A percentile compares a stretch with the other conserved stretches of the same genome.
phyloP scores from a whole-genome alignment of 2,329 filamentous ascomycete genomes.

The Phialophora expanda region DNA sequence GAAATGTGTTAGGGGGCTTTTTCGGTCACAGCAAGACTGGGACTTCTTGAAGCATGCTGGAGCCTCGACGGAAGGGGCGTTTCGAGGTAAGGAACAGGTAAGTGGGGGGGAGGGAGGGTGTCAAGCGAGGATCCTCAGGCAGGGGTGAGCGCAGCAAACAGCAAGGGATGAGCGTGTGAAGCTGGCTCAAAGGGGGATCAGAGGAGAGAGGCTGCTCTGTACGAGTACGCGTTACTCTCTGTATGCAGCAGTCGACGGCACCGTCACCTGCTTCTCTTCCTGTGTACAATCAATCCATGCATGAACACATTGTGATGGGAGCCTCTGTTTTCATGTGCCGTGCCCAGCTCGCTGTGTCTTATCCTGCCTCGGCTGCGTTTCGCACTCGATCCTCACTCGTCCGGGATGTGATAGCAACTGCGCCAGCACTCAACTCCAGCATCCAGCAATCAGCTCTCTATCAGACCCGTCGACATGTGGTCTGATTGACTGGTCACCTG shows the following conservation, averaged over 20 bases:
- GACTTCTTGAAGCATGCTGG: constrained; percentile 20
- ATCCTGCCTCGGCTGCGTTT: constrained; percentile 1
- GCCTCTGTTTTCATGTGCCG: background rate
- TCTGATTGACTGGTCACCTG: constrained; percentile 33
- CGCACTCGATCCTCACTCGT: constrained; percentile 24
- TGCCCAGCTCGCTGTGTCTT: background rate
- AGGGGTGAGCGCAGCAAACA: constrained; percentile 1
- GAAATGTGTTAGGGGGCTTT: background rate
- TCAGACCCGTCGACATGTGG: constrained; percentile 13
- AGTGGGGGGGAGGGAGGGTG: background rate
- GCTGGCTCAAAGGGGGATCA: background rate
- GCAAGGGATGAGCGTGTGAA: constrained; percentile 1
- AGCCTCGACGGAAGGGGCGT: constrained; percentile 10
- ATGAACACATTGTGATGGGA: background rate
- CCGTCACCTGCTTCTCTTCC: background rate
- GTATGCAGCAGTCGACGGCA: no score
- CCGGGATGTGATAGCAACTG: constrained; percentile 27
- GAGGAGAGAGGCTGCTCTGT: background rate
- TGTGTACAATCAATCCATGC: background rate
- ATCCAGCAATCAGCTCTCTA: background rate
- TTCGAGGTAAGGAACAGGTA: constrained; percentile 11
- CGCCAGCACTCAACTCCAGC: background rate
- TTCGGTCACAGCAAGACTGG: constrained; percentile 5
- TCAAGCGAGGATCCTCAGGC: constrained; percentile 14
- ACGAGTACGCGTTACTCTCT: no score